Base-by-base conservation (phyloP, 164 flowering plant species). In the Magnolia officinalis region DNA sequence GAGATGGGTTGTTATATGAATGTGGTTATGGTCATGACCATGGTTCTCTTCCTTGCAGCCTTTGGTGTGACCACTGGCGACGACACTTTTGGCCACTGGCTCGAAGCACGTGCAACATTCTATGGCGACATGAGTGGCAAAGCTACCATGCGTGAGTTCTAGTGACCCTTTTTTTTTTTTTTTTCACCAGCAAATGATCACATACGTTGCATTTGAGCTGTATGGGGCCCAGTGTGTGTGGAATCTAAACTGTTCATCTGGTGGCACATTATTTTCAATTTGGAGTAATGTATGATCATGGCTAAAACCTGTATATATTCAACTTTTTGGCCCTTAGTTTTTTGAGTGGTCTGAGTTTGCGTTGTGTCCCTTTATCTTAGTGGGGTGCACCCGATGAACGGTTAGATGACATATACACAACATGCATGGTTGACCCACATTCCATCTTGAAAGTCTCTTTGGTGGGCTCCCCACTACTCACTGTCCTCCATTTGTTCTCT, bases 31-130 rank as follows among this genome's bases (percentile, higher is more conserved):
- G 18, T 55, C 31, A 63, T 77, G 73, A 67, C 72, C 69, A 19
- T 55, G 16, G 21, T 20, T 19, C 7, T 31, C 5, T 3, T 73
- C 51, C 37, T 49, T 18, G 26, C 19, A 8, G 20, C 10, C 24
- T 2, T 11, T 1, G 19, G 3, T 21, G n/a, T 73, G 9, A 11
- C 23, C 21, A 37, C 67, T 24, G 51, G 18, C 19, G 45, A n/a
- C n/a, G 19, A n/a, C 14, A 10, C 0, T 2, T 10, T 0, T 55
- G 8, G 1, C 61, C 13, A 11, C 0, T 76, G 78, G 78, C 11
- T 19, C 11, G 69, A 31, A 31, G 78, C 78, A 5, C 78, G 72
- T 77, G 79, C 79, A 50, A 77, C 75, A 26, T 72, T 77, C 55
- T 72, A 77, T 52, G 75, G 75, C 16, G 79, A 74, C 29, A 72